Evolutionary conservation across 164 flowering plant species (phyloP), one percentile per base, ranked within the genome.

Genomic region (Vitis cinerea): DNA sequence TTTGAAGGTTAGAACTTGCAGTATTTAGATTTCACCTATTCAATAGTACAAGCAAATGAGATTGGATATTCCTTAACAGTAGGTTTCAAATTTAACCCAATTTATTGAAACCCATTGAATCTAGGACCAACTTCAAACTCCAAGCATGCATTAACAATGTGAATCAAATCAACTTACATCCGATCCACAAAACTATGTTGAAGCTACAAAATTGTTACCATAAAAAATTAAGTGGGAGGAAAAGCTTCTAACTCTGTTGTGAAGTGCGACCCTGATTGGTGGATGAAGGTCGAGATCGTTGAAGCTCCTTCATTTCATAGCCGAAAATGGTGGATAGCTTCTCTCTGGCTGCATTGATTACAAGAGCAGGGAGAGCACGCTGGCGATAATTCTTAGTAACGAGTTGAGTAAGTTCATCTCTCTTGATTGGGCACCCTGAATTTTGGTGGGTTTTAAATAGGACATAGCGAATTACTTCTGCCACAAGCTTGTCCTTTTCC

Each of bases 401-500:
- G 30, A 96, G 54, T 50, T 86, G 92, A 60, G 91, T 84, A 48
- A 96, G 90, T 63, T 95, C 99, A 0, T 95, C 97, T 65, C 99
- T 88, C 75, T 88, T 93, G 23, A 96, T 89, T 4, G 97, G 99
- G 75, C 97, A 90, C 10, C 99, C 97, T 3, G 86, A 83, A 59
- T 49, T 90, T 59, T 96, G 97, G 61, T 91, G 91, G 27, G 80
- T 83, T 67, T 90, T 96, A 65, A 96, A 96, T n/a, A 93, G 88
- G 17, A 93, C 78, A 70, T 87, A 89, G 49, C 97, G 94, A 51
- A 91, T 79, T 16, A 92, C 92, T 77, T 93, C 97, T 4, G 87
- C 88, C 53, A 96, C 94, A 67, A 93, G 92, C 82, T 89, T 93
- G 77, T 96, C 98, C 69, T 81, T 84, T 75, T 96, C 99, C 97